Evolutionary conservation across 257 asterid species (phyloP), one percentile per base, ranked within the genome.

Genomic region (Ocimum tenuiflorum): DNA sequence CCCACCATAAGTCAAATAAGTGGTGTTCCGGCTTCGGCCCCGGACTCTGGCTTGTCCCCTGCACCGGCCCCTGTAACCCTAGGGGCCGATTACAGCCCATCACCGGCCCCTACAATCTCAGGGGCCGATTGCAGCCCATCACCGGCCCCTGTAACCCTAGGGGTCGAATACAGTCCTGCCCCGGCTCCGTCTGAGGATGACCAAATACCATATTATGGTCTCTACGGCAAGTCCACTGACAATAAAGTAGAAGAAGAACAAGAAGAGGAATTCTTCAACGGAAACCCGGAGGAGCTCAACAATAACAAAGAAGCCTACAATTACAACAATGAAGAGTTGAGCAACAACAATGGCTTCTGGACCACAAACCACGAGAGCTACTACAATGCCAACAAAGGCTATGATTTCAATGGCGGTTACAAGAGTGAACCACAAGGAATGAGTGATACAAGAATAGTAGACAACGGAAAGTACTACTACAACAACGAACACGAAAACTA

Each of bases 361-460:
- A 71, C 57, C 0, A 19, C 72, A 13, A 46, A 42, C 1, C 38
- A 50, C 13, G 23, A 73, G 45, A 5, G 70, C 20, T 67, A 73
- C 14, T 14, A 48, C 15, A 22, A 69, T 62, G 70, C 49, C 46
- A 49, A 63, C 68, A 38, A 52, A 46, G 64, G 60, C 7, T 45
- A 72, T n/a, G 55, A 63, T 23, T 22, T 8, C 55, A 22, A 42
- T 2, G 6, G 43, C 8, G 71, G 71, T 3, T 53, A 54, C 51
- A 46, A 57, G 51, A 19, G 56, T 6, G 62, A 71, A 59, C 78
- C 78, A 50, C 76, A 81, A 17, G 91, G 85, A 22, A 78, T 83
- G 87, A 85, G 89, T 23, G 86, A 85, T 45, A 78, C 95, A 7
- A 78, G 88, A 67, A 72, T 66, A 3, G 45, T 70, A 59, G 78